A percentile compares a stretch with the other conserved stretches of the same genome.
Conservation (phyloP, 1,284 basidiomycete species). For the Lentinula novae-zelandiae region DNA sequence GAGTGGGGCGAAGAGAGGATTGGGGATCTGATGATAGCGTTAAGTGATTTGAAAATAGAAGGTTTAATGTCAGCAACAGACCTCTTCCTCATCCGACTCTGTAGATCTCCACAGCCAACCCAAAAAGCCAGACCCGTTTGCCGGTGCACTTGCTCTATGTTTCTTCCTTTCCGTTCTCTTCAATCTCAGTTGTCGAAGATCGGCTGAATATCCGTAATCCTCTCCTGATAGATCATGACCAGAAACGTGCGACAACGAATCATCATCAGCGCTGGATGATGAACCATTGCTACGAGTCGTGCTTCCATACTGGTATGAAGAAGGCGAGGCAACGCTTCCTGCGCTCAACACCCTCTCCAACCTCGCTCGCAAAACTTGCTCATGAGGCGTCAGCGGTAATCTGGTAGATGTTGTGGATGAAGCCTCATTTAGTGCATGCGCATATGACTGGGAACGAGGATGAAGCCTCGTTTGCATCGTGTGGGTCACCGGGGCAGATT, state of each 20-base stretch:
- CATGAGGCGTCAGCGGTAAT: conserved; percentile 8
- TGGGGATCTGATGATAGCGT: not conserved
- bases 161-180: not conserved
- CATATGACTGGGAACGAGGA: conserved; percentile 1
- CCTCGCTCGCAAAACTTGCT: conserved; percentile 8
- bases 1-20: not conserved
- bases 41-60: not conserved
- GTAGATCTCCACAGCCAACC: conserved; percentile 7
- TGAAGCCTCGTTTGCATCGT: not conserved
- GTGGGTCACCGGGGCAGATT: not conserved
- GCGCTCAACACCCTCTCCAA: conserved; percentile 9
- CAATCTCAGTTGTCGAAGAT: not conserved
- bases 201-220: not conserved
- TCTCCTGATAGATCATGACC: not conserved
- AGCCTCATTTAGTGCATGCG: not conserved
- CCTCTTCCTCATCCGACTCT: not conserved
- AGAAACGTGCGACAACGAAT: not conserved
- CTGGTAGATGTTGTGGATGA: not conserved
- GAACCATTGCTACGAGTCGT: not conserved
- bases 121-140: not conserved
- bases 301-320: not conserved
- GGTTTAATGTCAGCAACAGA: not conserved
- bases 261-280: not conserved
- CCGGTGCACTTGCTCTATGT: conserved; percentile 3
- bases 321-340: not conserved